Percentiles rank a stretch among this genome's conserved stretches.
Evolutionary conservation across 192 early-diverging fungal genomes (phyloP).

Genomic region (Entrophospora sp.): DNA sequence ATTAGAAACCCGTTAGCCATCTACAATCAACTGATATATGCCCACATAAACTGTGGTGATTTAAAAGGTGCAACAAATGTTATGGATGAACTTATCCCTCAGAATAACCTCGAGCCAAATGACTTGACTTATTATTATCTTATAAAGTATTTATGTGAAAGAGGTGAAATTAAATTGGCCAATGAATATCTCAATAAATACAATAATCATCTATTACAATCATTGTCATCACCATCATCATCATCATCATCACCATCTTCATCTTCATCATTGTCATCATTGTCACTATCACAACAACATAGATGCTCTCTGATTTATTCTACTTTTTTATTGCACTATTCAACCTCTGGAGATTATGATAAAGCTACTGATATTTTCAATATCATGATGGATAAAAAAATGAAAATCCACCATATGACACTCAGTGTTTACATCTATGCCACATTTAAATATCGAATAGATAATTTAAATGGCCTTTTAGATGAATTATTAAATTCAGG

Average conservation of each 20-base stretch:
- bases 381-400: neutral
- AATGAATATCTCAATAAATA: conserved; percentile 2
- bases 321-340: conserved; percentile 5
- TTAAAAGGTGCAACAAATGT: neutral
- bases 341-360: neutral
- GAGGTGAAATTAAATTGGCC: neutral
- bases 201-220: neutral
- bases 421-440: neutral
- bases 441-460: neutral
- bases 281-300: no score
- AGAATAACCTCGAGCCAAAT: neutral
- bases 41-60: neutral
- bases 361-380: conserved; percentile 3
- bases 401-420: neutral
- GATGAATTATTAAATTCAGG: neutral
- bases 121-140: conserved; percentile 6
- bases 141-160: conserved; percentile 7
- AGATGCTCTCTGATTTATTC: neutral
- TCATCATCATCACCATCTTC: no score
- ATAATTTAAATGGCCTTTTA: neutral
- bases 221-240: no score
- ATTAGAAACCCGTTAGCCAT: neutral
- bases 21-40: conserved; percentile 10
- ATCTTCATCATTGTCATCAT: no score
- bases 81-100: neutral